These are phyloP conservation scores for Rhizomucor pusillus DNA, from an alignment of 371 early-diverging fungal species.

Conservation along the genomic window DNA sequence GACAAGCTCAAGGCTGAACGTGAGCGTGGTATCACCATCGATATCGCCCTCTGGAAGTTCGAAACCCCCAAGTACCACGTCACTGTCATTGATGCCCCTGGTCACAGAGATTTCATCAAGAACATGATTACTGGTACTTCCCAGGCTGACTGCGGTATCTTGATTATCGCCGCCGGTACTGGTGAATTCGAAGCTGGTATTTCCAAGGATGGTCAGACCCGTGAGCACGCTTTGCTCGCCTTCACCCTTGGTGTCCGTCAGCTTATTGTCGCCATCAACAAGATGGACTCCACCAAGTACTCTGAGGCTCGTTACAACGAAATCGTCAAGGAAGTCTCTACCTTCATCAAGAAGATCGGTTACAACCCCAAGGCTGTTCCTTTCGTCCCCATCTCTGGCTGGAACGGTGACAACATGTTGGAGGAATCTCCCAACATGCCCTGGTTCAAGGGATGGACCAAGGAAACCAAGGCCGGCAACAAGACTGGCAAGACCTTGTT, in stretches of 20 bases:
- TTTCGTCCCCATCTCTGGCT: slow-evolving; percentile 97
- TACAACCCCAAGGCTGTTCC: slow-evolving; percentile 88
- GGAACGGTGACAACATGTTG: slow-evolving; percentile 96
- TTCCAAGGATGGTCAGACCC: slow-evolving; percentile 94
- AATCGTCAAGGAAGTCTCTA: slow-evolving; percentile 89
- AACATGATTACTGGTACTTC: slow-evolving; percentile 99
- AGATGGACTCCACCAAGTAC: slow-evolving; percentile 71
- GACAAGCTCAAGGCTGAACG: slow-evolving; percentile 98
- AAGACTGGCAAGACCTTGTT: slow-evolving; percentile 86
- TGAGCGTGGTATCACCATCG: slow-evolving; percentile 94
- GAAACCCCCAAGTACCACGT: slow-evolving; percentile 93
- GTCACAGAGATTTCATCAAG: slow-evolving; percentile 99
- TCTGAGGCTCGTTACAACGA: slow-evolving; percentile 64
- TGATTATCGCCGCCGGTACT: slow-evolving; percentile 89
- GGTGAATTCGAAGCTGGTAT: slow-evolving; percentile 99
- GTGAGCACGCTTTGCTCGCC: slow-evolving; percentile 98
- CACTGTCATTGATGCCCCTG: slow-evolving; percentile 98
- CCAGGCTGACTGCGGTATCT: slow-evolving; percentile 74
- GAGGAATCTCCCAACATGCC: slow-evolving; percentile 89
- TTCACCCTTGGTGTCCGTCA: slow-evolving; percentile 95
- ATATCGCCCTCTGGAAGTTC: slow-evolving; percentile 92
- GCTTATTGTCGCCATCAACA: slow-evolving; percentile 97
- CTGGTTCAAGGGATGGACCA: slow-evolving; percentile 96
- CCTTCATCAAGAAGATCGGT: slow-evolving; percentile 93
- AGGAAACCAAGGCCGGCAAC: slow-evolving; percentile 80